Evolutionary conservation across 169 alveolate genomes (phyloP), one percentile per base, ranked within the genome.

Genomic region (Plasmodium coatneyi): DNA sequence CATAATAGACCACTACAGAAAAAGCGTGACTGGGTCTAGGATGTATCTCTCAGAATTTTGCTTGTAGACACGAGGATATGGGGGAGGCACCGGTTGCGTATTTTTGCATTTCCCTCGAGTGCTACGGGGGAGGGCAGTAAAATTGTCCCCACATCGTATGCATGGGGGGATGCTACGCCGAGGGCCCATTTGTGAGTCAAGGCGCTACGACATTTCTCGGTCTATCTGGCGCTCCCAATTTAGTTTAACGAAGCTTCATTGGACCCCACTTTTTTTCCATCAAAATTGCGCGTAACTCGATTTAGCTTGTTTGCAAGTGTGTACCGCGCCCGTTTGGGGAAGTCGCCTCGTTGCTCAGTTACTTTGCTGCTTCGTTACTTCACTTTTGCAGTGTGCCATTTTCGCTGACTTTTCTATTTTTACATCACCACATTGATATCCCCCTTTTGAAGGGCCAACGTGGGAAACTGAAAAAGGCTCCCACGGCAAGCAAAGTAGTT

Each of bases 1-100:
- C 19, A 87, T 87, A 76, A 76, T 87, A 54, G 89, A 87, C 46
- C 49, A 66, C 49, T 87, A 87, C 39, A 87, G 80, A 66, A 54
- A 76, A 87, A 56, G 82, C 16, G 36, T 87, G 60, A 36, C 70
- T 78, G 89, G 39, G 36, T 54, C 79, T 78, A 87, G 71, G 71
- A 78, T 16, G 66, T 43, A 19, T 49, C 39, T 84, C 43, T 74
- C 83, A 28, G 84, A 66, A 83, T 83, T 66, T 66, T 36, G 39
- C 79, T 32, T 82, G 12, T 82, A 80, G 54, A 78, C 60, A 34
- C 25, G 39, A 30, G 10, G 32, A 6, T 22, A 22, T 7, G 70
- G 83, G 60, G 3, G 32, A 78, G 49, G 49, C 22, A 46, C 60
- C 7, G 32, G 49, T 28, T 78, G 49, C 25, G 74, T 60, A 19